phyloP scores from a whole-genome alignment of 148 eudicot genomes.

The Chenopodium album region DNA sequence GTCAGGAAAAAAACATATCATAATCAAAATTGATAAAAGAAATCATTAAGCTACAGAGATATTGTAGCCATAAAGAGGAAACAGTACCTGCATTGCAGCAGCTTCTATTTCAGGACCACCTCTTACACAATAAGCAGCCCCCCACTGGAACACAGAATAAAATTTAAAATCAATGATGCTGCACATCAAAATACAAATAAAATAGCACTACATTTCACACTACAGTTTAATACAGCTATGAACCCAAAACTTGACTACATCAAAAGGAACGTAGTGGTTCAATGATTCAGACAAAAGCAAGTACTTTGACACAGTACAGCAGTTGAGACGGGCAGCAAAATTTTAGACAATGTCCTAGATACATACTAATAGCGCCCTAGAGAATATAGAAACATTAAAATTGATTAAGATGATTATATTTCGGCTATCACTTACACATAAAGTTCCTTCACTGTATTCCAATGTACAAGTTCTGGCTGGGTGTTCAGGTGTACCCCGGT shows the following conservation, averaged over 20 bases:
- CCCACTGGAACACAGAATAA: conserved; percentile 63
- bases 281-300: no score
- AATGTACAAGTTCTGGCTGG: conserved; percentile 99
- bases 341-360: no score
- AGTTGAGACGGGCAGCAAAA: no score
- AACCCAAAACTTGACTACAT: background rate
- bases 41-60: background rate
- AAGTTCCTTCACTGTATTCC: conserved; percentile 67
- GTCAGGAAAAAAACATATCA: background rate
- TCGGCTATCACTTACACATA: conserved; percentile 59
- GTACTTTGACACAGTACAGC: no score
- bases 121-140: conserved; percentile 84
- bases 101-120: conserved; percentile 79
- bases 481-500: conserved; percentile 86
- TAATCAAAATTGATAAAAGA: background rate
- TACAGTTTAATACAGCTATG: background rate
- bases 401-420: background rate
- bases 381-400: background rate
- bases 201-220: background rate
- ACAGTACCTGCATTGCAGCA: conserved; percentile 67
- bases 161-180: background rate
- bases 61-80: background rate
- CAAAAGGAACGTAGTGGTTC: no score
- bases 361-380: no score
- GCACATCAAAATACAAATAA: background rate